Percentiles rank a stretch among this genome's conserved stretches.
Evolutionary conservation across 352 stramenopile species (phyloP).

Genomic region (Globisporangium parvum): DNA sequence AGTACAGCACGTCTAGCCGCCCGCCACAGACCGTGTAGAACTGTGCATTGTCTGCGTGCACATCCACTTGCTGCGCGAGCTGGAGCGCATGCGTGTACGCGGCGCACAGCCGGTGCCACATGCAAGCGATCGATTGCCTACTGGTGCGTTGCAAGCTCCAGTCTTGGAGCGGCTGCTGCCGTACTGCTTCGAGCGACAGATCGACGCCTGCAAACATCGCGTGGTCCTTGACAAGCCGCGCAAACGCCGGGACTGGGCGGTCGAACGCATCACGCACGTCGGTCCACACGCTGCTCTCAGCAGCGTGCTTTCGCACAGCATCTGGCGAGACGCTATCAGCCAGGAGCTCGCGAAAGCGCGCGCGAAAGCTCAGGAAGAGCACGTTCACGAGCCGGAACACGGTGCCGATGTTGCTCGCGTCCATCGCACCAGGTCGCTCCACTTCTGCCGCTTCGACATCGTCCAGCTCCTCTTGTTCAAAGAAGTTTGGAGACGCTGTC

Average conservation of each 20-base stretch:
- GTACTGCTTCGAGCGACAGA: background rate
- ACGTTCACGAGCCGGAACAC: constrained; percentile 11
- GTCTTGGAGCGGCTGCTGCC: too few species aligned
- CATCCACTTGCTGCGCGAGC: background rate
- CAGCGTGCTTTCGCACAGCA: too few species aligned
- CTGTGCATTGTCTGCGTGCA: background rate
- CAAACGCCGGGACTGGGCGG: background rate
- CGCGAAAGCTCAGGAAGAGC: constrained; percentile 6
- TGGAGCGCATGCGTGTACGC: constrained; percentile 1
- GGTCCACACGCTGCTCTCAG: background rate
- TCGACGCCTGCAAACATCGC: constrained; percentile 4
- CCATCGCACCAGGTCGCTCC: background rate
- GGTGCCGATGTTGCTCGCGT: background rate
- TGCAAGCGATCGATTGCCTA: background rate
- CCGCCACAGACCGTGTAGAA: constrained; percentile 7
- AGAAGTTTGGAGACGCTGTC: background rate
- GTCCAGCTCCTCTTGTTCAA: background rate
- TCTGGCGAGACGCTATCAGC: background rate
- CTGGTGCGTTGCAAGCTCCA: too few species aligned
- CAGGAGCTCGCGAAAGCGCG: constrained; percentile 7
- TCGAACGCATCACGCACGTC: constrained; percentile 1
- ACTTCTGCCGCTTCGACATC: background rate
- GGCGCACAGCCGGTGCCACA: constrained; percentile 1
- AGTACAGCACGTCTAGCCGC: constrained; percentile 9
- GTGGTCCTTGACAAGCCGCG: constrained; percentile 10